Conservation (phyloP, 1,284 basidiomycete genomes). For the Leccinum solheimii region DNA sequence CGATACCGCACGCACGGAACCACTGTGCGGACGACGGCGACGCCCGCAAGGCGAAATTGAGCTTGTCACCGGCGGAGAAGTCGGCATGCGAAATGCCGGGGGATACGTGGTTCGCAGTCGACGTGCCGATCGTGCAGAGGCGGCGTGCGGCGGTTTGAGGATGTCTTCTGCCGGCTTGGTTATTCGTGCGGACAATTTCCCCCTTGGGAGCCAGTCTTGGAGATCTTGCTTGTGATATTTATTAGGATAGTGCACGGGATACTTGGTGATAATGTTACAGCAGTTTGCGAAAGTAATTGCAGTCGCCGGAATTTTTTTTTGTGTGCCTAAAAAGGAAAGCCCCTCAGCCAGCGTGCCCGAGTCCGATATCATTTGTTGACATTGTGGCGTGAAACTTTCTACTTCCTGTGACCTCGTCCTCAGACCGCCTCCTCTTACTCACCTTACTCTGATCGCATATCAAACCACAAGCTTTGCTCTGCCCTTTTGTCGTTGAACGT, state of each 20-base stretch:
- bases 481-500: too few species aligned
- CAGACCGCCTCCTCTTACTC: too few species aligned
- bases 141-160: background rate
- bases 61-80: background rate
- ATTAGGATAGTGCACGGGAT: background rate
- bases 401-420: too few species aligned
- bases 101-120: background rate
- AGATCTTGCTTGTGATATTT: background rate
- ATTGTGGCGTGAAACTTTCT: too few species aligned
- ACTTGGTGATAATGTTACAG: background rate
- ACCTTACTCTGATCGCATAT: too few species aligned
- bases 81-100: background rate
- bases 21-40: background rate
- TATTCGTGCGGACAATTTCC: background rate
- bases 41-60: background rate
- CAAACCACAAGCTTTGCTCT: too few species aligned
- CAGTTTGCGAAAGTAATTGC: too few species aligned
- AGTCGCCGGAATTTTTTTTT: too few species aligned
- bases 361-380: too few species aligned
- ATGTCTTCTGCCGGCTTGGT: background rate
- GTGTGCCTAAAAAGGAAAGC: too few species aligned
- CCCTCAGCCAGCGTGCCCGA: too few species aligned
- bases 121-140: conserved; percentile 1
- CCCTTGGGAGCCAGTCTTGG: background rate
- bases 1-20: background rate